phyloP scores from a whole-genome alignment of 2,329 filamentous ascomycete species.

The Ramichloridium luteum region DNA sequence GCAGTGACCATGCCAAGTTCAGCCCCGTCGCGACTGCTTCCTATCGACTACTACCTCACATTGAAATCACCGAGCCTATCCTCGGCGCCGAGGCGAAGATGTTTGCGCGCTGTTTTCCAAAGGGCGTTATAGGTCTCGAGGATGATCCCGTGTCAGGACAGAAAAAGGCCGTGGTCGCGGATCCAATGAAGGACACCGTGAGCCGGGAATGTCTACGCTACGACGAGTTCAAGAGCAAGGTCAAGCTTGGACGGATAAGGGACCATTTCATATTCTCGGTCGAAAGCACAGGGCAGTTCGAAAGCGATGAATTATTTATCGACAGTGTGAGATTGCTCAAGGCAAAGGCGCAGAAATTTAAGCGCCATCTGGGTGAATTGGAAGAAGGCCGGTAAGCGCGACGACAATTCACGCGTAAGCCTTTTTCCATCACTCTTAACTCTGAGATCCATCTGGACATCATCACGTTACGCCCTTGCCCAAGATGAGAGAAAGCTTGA shows the following conservation, averaged over 20 bases:
- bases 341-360: constrained; percentile 65
- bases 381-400: constrained; percentile 21
- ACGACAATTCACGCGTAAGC: background rate
- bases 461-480: too few relatives aligned
- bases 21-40: constrained; percentile 90
- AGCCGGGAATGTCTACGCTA: constrained; percentile 86
- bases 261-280: constrained; percentile 98
- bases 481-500: too few relatives aligned
- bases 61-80: constrained; percentile 73
- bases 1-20: constrained; percentile 92
- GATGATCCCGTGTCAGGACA: constrained; percentile 59
- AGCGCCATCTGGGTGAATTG: constrained; percentile 50
- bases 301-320: constrained; percentile 85
- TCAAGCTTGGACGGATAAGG: constrained; percentile 75
- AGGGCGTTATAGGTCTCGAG: constrained; percentile 73
- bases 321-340: constrained; percentile 78
- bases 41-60: constrained; percentile 81
- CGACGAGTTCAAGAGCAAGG: constrained; percentile 86
- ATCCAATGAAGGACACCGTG: constrained; percentile 90
- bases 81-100: constrained; percentile 76
- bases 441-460: too few relatives aligned
- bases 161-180: constrained; percentile 71
- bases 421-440: too few relatives aligned
- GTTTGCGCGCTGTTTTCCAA: constrained; percentile 79
- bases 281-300: constrained; percentile 90